A percentile compares a stretch with the other conserved stretches of the same genome.
Evolutionary conservation across 352 stramenopile genomes (phyloP).

Genomic region (Globisporangium irregulare): DNA sequence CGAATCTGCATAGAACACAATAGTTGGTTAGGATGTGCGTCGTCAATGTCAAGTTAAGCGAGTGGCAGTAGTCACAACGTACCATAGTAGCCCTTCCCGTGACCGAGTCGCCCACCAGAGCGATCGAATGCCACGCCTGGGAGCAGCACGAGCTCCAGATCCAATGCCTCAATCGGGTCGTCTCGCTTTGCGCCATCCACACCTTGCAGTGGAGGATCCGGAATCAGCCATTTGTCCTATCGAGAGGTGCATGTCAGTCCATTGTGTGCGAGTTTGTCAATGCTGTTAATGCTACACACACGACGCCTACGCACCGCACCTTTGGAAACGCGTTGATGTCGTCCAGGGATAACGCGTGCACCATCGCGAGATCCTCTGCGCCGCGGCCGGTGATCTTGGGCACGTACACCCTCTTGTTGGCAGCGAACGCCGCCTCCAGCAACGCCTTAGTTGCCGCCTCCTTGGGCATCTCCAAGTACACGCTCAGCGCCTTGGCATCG

Average conservation of each 20-base stretch:
- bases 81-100: constrained; percentile 90
- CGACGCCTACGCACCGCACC: constrained; percentile 21
- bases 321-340: constrained; percentile 83
- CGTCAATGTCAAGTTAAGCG: not conserved
- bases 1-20: constrained; percentile 37
- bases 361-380: constrained; percentile 78
- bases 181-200: constrained; percentile 25
- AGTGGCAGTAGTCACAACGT: constrained; percentile 1
- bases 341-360: constrained; percentile 51
- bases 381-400: constrained; percentile 77
- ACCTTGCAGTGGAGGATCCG: constrained; percentile 52
- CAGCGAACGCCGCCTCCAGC: constrained; percentile 50
- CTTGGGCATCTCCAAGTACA: constrained; percentile 86
- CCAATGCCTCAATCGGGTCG: constrained; percentile 40
- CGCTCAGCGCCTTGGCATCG: constrained; percentile 42
- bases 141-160: constrained; percentile 80
- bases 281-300: no score
- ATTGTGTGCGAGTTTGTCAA: no score
- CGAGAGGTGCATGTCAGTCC: not conserved
- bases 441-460: constrained; percentile 64
- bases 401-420: constrained; percentile 79
- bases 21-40: not conserved
- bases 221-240: constrained; percentile 88
- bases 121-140: constrained; percentile 83
- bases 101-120: constrained; percentile 70